Base-by-base conservation (phyloP, 2,329 filamentous ascomycete genomes). In the Nemania bipapillata region DNA sequence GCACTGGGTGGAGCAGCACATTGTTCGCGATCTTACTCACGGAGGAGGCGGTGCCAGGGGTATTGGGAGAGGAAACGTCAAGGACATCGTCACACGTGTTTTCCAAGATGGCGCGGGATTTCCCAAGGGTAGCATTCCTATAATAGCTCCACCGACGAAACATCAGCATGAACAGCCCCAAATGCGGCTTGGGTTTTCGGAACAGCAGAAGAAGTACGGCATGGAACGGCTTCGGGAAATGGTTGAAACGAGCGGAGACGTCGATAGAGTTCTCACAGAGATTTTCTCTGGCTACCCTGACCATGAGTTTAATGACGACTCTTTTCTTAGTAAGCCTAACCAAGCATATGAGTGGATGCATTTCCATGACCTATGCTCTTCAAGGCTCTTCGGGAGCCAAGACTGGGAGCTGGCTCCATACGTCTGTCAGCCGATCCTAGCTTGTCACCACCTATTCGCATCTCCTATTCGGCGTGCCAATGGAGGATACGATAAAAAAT, bases 341-440 rank as follows among this genome's bases (percentile, higher is more conserved):
- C 65, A 70, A 78, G 93, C 93, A 0, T 97, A 97, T 79, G 95
- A 97, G 76, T 99, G 96, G 96, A 87, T 99, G 63, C 86, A 96
- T 79, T 98, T 99, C 80, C 92, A 97, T 80, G 96, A 98, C 75
- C 84, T 85, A 0, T 90, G 97, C 70, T 93, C 93, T 26, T 90
- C 90, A 0, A 89, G 90, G 45, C 86, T 98, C 1, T 96, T 90
- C 77, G 83, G 89, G n/a, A 90, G 88, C 67, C 95, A 97, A 78
- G 94, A 97, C 64, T 99, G 96, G 92, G 96, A 99, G 79, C 83
- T 99, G 17, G 88, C 87, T 0, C 90, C 93, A 0, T 99, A 99
- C 78, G 87, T 98, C 56, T 92, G 90, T 75, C 92, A 96, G 73
- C 91, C 95, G 0, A 87, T 96, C 17, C 86, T 98, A 1, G 96